Evolutionary conservation across 192 early-diverging fungal genomes (phyloP).

Genomic region (Backusella sp.): DNA sequence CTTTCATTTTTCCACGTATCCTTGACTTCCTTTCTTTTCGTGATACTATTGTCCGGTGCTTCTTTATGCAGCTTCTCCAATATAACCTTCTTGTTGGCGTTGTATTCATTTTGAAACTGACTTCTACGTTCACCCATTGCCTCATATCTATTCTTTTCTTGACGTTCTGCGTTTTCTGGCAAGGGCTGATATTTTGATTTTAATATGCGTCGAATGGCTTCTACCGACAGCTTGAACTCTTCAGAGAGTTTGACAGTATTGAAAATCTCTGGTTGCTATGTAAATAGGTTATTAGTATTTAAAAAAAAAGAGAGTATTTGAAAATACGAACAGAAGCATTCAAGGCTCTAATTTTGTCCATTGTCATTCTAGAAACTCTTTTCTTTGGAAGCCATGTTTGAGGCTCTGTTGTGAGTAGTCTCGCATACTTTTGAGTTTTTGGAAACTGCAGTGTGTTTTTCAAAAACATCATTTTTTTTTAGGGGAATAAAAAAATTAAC

Average conservation of each 20-base stretch:
- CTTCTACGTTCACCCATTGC: slow-evolving; percentile 29
- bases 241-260: slow-evolving; percentile 42
- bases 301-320: not conserved
- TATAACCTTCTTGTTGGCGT: not conserved
- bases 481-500: not conserved
- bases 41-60: not conserved
- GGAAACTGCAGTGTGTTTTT: not conserved
- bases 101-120: slow-evolving; percentile 15
- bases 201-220: slow-evolving; percentile 50
- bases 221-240: slow-evolving; percentile 52
- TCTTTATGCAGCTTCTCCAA: not conserved
- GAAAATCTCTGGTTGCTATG: slow-evolving; percentile 46
- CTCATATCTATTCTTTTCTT: slow-evolving; percentile 41
- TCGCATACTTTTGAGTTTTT: not conserved
- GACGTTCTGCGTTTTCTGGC: slow-evolving; percentile 28
- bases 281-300: not conserved
- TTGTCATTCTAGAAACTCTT: slow-evolving; percentile 18
- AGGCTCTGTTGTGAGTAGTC: not conserved
- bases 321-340: slow-evolving; percentile 11
- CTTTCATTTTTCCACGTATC: not conserved
- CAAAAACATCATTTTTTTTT: not conserved
- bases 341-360: slow-evolving; percentile 21
- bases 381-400: slow-evolving; percentile 13
- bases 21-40: not conserved
- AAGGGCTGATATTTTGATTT: slow-evolving; percentile 47